phyloP scores from a whole-genome alignment of 768 basidiomycete species.

The Paxillus involutus region DNA sequence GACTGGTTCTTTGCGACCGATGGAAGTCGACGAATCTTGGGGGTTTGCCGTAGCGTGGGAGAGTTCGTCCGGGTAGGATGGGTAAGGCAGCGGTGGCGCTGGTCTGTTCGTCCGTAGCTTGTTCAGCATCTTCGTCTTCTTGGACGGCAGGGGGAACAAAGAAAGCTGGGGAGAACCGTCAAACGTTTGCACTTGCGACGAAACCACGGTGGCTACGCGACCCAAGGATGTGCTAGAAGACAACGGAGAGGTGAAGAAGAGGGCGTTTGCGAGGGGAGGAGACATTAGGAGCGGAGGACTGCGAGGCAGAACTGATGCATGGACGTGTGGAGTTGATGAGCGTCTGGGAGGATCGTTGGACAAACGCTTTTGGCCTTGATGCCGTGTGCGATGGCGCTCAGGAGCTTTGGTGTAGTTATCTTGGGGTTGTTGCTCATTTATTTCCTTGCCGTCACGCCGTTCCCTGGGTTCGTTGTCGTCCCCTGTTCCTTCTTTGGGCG shows the following conservation, averaged over 20 bases:
- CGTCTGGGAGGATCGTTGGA: conserved; percentile 1
- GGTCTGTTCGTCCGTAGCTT: conserved; percentile 4
- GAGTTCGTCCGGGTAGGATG: conserved; percentile 17
- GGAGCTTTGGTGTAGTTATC: conserved; percentile 21
- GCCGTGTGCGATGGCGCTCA: conserved; percentile 11
- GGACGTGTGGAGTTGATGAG: conserved; percentile 22
- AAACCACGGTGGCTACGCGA: neutral
- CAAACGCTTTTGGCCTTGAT: neutral
- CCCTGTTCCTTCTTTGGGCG: neutral
- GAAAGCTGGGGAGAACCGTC: conserved; percentile 11
- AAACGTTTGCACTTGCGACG: neutral
- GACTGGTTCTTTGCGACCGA: neutral
- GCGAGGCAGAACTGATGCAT: conserved; percentile 45
- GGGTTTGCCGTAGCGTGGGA: neutral
- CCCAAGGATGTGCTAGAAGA: conserved; percentile 19
- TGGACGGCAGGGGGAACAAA: conserved; percentile 20
- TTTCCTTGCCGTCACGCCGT: neutral
- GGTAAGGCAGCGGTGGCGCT: conserved; percentile 20
- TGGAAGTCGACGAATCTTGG: neutral
- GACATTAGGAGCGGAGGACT: conserved; percentile 60
- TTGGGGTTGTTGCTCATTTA: neutral
- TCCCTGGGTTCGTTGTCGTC: neutral
- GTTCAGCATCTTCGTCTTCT: conserved; percentile 2
- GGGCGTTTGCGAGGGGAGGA: conserved; percentile 51
- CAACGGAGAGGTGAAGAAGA: conserved; percentile 47